Percentiles rank a stretch among this genome's conserved stretches.
Conservation (phyloP, 768 basidiomycete species). For the Rhodotorula graminis region DNA sequence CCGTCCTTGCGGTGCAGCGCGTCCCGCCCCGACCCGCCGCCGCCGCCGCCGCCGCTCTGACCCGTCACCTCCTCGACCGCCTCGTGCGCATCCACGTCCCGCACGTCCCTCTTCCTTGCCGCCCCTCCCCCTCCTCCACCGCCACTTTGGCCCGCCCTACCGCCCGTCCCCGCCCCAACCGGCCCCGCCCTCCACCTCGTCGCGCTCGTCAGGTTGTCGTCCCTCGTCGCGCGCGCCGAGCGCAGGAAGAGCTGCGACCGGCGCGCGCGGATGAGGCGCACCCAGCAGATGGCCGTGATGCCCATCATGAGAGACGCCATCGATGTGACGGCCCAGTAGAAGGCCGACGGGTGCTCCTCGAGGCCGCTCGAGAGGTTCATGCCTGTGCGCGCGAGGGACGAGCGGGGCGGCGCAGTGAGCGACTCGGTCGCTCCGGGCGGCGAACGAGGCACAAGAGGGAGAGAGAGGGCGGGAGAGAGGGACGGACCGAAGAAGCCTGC, state of each 20-base stretch:
- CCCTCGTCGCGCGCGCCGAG: constrained; percentile 1
- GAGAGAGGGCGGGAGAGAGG: too few species aligned
- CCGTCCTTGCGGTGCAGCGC: background rate
- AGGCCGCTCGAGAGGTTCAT: constrained; percentile 31
- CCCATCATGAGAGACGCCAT: constrained; percentile 5
- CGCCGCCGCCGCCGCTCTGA: background rate
- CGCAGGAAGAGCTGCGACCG: constrained; percentile 34
- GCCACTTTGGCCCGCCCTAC: too few species aligned
- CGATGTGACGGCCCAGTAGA: constrained; percentile 6
- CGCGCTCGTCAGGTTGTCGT: constrained; percentile 7
- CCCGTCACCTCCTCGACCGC: constrained; percentile 5
- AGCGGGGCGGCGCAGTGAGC: background rate
- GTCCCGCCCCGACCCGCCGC: background rate
- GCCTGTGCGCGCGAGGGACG: background rate
- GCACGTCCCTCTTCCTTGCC: background rate
- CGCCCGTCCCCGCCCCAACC: background rate
- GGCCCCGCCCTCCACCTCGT: constrained; percentile 16
- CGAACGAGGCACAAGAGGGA: background rate
- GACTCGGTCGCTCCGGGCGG: too few species aligned
- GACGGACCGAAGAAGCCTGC: constrained; percentile 27
- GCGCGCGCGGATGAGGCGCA: constrained; percentile 23
- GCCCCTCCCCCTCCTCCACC: background rate
- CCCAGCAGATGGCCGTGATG: constrained; percentile 27
- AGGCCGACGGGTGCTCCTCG: constrained; percentile 24
- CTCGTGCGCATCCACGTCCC: background rate